phyloP scores from a whole-genome alignment of 2,329 filamentous ascomycete species.

The Arthroderma uncinatum region DNA sequence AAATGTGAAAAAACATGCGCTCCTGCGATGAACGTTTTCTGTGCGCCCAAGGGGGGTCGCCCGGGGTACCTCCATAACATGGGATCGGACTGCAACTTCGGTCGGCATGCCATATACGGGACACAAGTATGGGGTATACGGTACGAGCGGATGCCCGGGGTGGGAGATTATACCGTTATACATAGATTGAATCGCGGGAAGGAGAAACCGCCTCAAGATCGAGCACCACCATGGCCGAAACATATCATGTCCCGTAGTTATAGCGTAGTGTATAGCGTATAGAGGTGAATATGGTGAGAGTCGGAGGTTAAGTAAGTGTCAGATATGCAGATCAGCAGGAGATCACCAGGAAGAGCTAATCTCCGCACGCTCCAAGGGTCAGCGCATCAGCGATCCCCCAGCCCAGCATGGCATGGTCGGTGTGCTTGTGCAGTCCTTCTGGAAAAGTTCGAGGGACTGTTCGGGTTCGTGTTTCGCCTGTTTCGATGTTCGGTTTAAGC shows the following conservation, averaged over 20 bases:
- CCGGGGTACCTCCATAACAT: not conserved
- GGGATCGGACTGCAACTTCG: constrained; percentile 1
- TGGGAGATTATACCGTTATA: not conserved
- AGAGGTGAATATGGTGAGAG: not conserved
- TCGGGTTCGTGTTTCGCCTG: not conserved
- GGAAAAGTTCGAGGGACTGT: not conserved
- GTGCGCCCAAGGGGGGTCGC: no score
- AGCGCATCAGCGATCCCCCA: not conserved
- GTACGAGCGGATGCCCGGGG: not conserved
- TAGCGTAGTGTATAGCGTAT: not conserved
- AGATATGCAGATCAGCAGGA: not conserved
- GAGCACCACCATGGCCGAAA: not conserved
- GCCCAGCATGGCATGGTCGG: no score
- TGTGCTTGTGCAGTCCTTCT: no score
- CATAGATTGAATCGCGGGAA: not conserved
- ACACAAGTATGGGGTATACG: not conserved
- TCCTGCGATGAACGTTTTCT: no score
- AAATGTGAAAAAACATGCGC: no score
- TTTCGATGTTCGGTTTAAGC: not conserved
- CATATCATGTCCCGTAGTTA: not conserved
- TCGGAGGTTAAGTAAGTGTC: constrained; percentile 3
- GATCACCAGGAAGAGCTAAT: not conserved
- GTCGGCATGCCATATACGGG: constrained; percentile 4
- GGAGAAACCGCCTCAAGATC: not conserved
- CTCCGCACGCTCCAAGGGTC: constrained; percentile 1